phyloP scores from a whole-genome alignment of 1,284 basidiomycete genomes.

The Ceratobasidium sp. region DNA sequence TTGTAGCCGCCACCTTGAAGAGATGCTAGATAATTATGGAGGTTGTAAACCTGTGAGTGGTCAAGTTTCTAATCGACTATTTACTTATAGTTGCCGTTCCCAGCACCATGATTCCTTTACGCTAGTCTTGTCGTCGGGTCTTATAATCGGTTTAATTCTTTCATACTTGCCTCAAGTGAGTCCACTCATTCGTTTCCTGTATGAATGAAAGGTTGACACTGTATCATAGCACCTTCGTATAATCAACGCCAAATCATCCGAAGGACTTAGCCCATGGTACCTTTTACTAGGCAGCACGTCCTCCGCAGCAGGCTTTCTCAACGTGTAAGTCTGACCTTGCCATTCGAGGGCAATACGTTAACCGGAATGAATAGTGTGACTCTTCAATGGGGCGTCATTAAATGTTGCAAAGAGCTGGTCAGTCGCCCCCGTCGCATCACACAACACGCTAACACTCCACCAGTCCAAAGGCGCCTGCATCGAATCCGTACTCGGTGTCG shows the following conservation, averaged over 20 bases:
- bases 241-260: slow-evolving; percentile 78
- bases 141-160: slow-evolving; percentile 84
- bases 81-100: not conserved
- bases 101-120: slow-evolving; percentile 76
- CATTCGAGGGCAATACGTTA: not conserved
- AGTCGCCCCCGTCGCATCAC: slow-evolving; percentile 54
- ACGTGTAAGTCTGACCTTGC: slow-evolving; percentile 67
- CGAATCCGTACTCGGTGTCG: slow-evolving; percentile 84
- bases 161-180: slow-evolving; percentile 91
- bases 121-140: slow-evolving; percentile 75
- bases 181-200: slow-evolving; percentile 1
- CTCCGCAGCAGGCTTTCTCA: slow-evolving; percentile 82
- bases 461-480: slow-evolving; percentile 81
- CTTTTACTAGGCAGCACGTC: slow-evolving; percentile 92
- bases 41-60: slow-evolving; percentile 37
- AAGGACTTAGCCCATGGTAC: slow-evolving; percentile 94
- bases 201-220: not conserved
- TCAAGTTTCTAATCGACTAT: not conserved
- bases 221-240: slow-evolving; percentile 75
- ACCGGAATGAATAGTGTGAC: slow-evolving; percentile 69
- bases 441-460: slow-evolving; percentile 3
- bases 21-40: slow-evolving; percentile 31
- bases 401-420: slow-evolving; percentile 83
- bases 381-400: slow-evolving; percentile 88
- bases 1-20: not conserved